A percentile compares a stretch with the other conserved stretches of the same genome.
Conservation (phyloP, 2,329 filamentous ascomycete genomes). For the Aspergillus neoniger region DNA sequence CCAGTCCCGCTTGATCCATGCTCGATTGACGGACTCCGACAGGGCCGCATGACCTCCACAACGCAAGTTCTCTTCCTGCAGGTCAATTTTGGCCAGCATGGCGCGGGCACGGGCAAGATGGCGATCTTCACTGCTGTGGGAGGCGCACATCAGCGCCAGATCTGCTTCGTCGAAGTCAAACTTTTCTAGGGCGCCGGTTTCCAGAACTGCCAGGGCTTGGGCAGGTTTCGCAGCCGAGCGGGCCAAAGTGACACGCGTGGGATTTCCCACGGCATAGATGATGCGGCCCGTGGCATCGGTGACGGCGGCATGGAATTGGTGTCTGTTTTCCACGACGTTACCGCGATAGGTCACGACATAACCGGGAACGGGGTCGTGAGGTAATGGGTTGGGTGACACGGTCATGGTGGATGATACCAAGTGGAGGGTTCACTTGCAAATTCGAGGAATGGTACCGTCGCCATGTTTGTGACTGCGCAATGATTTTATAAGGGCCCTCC, state of each 20-base stretch:
- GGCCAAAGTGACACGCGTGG: conserved; percentile 45
- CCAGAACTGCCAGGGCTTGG: conserved; percentile 49
- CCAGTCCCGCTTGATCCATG: conserved; percentile 45
- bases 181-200: conserved; percentile 43
- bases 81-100: conserved; percentile 43
- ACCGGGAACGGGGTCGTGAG: too few species aligned
- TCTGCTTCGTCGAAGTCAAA: conserved; percentile 45
- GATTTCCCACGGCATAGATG: conserved; percentile 39
- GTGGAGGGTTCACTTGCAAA: too few species aligned
- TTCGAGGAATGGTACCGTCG: too few species aligned
- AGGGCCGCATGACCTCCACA: conserved; percentile 49
- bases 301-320: conserved; percentile 48
- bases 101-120: conserved; percentile 41
- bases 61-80: conserved; percentile 39
- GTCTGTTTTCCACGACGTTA: conserved; percentile 47
- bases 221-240: conserved; percentile 52
- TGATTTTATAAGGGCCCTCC: too few species aligned
- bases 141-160: conserved; percentile 52
- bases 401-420: too few species aligned
- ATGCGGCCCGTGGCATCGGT: conserved; percentile 38
- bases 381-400: too few species aligned
- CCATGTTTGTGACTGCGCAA: too few species aligned
- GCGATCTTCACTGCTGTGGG: conserved; percentile 48
- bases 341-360: conserved; percentile 42
- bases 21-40: conserved; percentile 37